Conservation (phyloP, 106 monocot genomes). For the Dendrobium nobile region DNA sequence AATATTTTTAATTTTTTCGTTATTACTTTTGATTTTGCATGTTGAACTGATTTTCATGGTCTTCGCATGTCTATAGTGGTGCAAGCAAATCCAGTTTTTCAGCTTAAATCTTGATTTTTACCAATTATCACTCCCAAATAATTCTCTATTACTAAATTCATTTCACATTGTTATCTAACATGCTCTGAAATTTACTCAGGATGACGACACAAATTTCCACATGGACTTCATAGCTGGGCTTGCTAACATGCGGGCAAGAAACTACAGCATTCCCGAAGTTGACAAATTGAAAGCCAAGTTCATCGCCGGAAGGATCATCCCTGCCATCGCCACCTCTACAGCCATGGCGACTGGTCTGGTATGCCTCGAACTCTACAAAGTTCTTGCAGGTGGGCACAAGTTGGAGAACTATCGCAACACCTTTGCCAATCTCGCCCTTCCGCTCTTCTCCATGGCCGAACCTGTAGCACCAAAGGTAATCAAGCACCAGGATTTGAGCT, state of each 20-base stretch:
- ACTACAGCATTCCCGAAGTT: conserved; percentile 86
- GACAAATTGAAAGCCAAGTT: conserved; percentile 91
- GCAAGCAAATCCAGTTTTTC: too few relatives aligned
- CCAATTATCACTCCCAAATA: not conserved
- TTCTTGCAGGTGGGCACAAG: conserved; percentile 59
- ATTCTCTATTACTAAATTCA: not conserved
- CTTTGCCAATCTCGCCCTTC: conserved; percentile 84
- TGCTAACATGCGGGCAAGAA: conserved; percentile 96
- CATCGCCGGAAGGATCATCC: conserved; percentile 88
- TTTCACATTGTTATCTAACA: too few relatives aligned
- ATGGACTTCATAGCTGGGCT: conserved; percentile 88
- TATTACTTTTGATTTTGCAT: not conserved
- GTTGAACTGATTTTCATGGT: too few relatives aligned
- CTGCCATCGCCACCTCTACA: conserved; percentile 90
- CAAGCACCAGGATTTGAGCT: conserved; percentile 62
- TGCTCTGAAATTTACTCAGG: conserved; percentile 30
- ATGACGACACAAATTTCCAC: conserved; percentile 87
- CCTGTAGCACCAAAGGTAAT: conserved; percentile 66
- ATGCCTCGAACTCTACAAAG: conserved; percentile 97
- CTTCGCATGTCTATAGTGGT: too few relatives aligned
- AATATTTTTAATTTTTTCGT: not conserved
- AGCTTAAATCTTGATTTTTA: too few relatives aligned
- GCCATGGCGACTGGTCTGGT: conserved; percentile 92
- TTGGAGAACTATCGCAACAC: conserved; percentile 88
- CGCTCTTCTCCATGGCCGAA: conserved; percentile 77